A percentile compares a stretch with the other conserved stretches of the same genome.
phyloP scores from a whole-genome alignment of 164 flowering plant species.

The Pachysandra terminalis region DNA sequence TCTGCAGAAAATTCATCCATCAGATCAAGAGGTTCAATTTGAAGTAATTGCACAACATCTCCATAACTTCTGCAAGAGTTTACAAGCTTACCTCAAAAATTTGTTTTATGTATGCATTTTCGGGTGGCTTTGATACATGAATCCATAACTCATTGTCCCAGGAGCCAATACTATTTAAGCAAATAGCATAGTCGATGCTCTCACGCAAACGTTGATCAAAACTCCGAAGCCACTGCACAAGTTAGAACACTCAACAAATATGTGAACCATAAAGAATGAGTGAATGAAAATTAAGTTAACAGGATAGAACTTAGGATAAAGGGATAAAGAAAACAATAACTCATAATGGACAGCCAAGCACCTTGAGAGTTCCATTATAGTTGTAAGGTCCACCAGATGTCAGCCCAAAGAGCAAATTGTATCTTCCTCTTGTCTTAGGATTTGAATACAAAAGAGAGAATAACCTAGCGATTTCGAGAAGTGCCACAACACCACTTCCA shows the following conservation, averaged over 20 bases:
- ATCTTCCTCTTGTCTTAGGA: slow-evolving; percentile 93
- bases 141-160: slow-evolving; percentile 63
- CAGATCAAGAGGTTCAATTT: slow-evolving; percentile 6
- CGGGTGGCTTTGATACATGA: slow-evolving; percentile 99
- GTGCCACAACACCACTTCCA: slow-evolving; percentile 95
- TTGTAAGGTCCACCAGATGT: slow-evolving; percentile 99
- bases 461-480: slow-evolving; percentile 89
- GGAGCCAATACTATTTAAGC: slow-evolving; percentile 94
- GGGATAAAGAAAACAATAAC: slow-evolving; percentile 1
- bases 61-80: neutral
- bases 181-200: slow-evolving; percentile 94
- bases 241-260: neutral
- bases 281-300: slow-evolving; percentile 1
- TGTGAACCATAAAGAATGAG: slow-evolving; percentile 8
- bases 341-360: slow-evolving; percentile 17
- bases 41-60: slow-evolving; percentile 1
- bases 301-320: neutral
- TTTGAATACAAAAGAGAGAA: slow-evolving; percentile 88
- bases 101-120: slow-evolving; percentile 87
- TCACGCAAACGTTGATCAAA: slow-evolving; percentile 93
- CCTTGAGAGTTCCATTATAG: slow-evolving; percentile 96
- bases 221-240: slow-evolving; percentile 85
- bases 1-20: slow-evolving; percentile 43
- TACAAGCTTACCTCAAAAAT: slow-evolving; percentile 64
- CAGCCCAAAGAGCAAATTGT: slow-evolving; percentile 86